These are phyloP conservation scores for Chlamydomonas incerta DNA, from an alignment of 139 green algal species.

Conservation along the genomic window DNA sequence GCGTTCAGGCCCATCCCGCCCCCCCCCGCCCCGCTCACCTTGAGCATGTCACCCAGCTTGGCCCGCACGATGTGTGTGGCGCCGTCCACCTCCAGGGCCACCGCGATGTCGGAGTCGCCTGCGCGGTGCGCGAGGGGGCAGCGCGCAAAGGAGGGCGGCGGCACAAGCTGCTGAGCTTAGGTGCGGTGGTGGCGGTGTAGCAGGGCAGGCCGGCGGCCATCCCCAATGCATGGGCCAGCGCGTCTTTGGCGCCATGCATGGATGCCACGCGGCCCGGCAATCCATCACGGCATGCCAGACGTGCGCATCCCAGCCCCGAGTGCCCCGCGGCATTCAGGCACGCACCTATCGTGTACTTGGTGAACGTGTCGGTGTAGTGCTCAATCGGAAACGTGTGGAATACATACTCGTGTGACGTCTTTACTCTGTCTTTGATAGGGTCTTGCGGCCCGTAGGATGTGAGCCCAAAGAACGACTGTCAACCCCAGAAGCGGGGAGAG, in stretches of 20 bases:
- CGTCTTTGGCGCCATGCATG: too few relatives aligned
- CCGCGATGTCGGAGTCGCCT: background rate
- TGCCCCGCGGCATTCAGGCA: background rate
- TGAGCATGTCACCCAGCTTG: slow-evolving; percentile 49
- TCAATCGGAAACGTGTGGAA: slow-evolving; percentile 15
- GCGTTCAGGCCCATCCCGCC: too few relatives aligned
- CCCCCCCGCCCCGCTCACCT: too few relatives aligned
- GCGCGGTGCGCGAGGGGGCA: background rate
- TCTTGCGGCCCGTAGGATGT: slow-evolving; percentile 18
- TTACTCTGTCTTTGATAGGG: background rate
- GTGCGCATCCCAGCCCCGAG: too few relatives aligned
- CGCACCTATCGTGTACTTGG: slow-evolving; percentile 39
- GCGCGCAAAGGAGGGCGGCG: background rate
- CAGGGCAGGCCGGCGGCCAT: too few relatives aligned
- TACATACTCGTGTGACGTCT: slow-evolving; percentile 2
- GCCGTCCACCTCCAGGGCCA: slow-evolving; percentile 42
- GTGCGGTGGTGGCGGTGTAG: background rate
- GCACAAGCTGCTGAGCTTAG: slow-evolving; percentile 1
- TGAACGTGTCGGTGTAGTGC: slow-evolving; percentile 21
- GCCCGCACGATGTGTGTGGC: slow-evolving; percentile 35
- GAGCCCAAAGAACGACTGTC: slow-evolving; percentile 23
- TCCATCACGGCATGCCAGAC: too few relatives aligned
- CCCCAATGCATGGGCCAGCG: too few relatives aligned
- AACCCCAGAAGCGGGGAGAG: too few relatives aligned
- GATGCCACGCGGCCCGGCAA: too few relatives aligned